phyloP scores from a whole-genome alignment of 805 yeast species.

The Kuraishia ogatae region DNA sequence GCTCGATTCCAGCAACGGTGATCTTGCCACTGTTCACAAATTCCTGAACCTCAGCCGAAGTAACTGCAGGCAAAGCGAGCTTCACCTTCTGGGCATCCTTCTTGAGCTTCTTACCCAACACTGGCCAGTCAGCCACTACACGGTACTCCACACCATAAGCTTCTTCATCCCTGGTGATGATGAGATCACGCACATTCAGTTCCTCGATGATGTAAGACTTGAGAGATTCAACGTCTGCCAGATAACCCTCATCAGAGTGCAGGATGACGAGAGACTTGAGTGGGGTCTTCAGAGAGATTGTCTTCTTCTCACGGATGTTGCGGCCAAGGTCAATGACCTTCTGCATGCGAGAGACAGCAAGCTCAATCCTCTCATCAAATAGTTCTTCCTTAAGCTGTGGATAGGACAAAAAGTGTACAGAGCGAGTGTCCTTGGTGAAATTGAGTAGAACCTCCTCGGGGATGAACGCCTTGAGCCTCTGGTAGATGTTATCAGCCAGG shows the following conservation, averaged over 20 bases:
- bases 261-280: constrained; percentile 79
- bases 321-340: constrained; percentile 94
- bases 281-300: constrained; percentile 91
- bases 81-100: constrained; percentile 90
- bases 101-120: constrained; percentile 93
- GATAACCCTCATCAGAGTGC: constrained; percentile 67
- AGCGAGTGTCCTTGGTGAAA: constrained; percentile 54
- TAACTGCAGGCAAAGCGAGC: constrained; percentile 78
- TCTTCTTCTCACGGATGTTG: constrained; percentile 92
- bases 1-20: constrained; percentile 81
- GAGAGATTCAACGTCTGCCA: constrained; percentile 71
- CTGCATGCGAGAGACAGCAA: constrained; percentile 93
- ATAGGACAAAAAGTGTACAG: constrained; percentile 90
- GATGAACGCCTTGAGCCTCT: constrained; percentile 56
- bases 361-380: constrained; percentile 75
- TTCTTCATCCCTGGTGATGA: constrained; percentile 84
- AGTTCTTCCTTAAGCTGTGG: constrained; percentile 78
- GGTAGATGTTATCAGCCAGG: constrained; percentile 84
- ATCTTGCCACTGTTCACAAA: constrained; percentile 68
- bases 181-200: constrained; percentile 81
- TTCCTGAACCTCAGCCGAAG: constrained; percentile 75
- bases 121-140: constrained; percentile 99
- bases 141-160: constrained; percentile 87
- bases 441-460: constrained; percentile 44
- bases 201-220: constrained; percentile 80